Evolutionary conservation across 2,329 filamentous ascomycete species (phyloP), one percentile per base, ranked within the genome.

Genomic region (Dothiorella sarmentorum): DNA sequence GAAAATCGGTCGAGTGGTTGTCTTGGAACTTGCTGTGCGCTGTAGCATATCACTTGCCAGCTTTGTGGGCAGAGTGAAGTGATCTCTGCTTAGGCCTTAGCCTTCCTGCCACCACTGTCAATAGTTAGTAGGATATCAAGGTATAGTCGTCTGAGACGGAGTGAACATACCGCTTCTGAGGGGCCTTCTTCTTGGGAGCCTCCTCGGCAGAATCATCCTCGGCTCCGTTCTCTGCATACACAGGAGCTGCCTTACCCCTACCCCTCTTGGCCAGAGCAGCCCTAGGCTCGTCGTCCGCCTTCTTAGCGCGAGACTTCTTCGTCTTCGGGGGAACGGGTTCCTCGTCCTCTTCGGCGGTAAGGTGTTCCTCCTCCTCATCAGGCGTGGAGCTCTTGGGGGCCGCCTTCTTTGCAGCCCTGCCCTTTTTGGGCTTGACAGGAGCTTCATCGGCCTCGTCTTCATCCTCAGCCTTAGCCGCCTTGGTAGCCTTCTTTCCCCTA

Each of bases 231-330:
- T 45, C 57, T 9, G 55, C 47, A 9, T 22, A n/a, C 24, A 31
- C 38, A 42, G 53, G 10, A 20, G 53, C 38, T 18, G 7, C 15
- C 38, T 27, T 24, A 15, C n/a, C 22, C 47, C 38, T 55, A 17
- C 47, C 18, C 47, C 55, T 59, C 57, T 27, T 59, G 7, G 20
- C n/a, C 17, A n/a, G 15, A 17, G 49, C 20, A n/a, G 22, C 15
- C 17, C 17, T 26, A 4, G n/a, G 33, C 26, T 43, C 56, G n/a
- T 59, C 38, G 13, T 43, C 35, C 31, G 67, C 62, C 62, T 76
- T 76, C 66, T 78, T 77, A 27, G 58, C 64, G 13, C 63, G 62
- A 20, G 63, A 63, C 47, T 70, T 74, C 61, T 73, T 73, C 17
- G 65, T 67, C 29, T 71, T 70, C 35, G 72, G 62, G 47, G 70